These are phyloP conservation scores for Eucalyptus decipiens DNA, from an alignment of 345 rosid species.

Conservation along the genomic window DNA sequence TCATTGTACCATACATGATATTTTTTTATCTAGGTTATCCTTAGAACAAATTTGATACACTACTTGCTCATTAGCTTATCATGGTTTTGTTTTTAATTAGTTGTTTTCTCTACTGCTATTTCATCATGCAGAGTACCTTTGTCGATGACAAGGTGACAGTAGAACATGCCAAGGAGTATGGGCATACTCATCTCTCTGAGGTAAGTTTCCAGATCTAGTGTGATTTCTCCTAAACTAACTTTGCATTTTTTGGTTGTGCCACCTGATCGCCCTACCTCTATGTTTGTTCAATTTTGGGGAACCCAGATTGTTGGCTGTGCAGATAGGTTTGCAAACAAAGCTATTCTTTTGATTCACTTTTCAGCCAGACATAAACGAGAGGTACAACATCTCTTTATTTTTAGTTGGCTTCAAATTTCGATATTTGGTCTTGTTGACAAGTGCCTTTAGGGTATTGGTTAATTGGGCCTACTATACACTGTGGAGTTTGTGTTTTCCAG, in stretches of 20 bases:
- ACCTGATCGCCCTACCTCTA: neutral
- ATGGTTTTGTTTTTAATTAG: neutral
- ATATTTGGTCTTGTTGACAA: neutral
- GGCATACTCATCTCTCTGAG: conserved; percentile 86
- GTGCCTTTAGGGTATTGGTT: neutral
- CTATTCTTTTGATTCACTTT: conserved; percentile 87
- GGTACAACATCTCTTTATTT: conserved; percentile 25
- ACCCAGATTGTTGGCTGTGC: conserved; percentile 56
- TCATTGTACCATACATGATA: neutral
- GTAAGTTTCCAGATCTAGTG: conserved; percentile 9
- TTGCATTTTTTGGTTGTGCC: neutral
- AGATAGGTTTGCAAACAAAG: conserved; percentile 63
- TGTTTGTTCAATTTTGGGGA: neutral
- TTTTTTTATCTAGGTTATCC: neutral
- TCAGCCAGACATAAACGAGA: conserved; percentile 72
- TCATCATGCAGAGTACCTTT: conserved; percentile 61
- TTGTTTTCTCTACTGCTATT: neutral
- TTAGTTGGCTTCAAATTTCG: neutral
- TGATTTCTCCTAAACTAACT: neutral
- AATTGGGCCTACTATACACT: neutral
- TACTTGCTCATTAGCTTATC: neutral
- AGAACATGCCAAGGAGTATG: conserved; percentile 90
- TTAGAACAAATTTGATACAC: neutral
- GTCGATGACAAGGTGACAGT: conserved; percentile 47
- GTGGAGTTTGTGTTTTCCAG: neutral